These are phyloP conservation scores for Cladosporium halotolerans DNA, from an alignment of 2,329 filamentous ascomycete species.

Conservation along the genomic window DNA sequence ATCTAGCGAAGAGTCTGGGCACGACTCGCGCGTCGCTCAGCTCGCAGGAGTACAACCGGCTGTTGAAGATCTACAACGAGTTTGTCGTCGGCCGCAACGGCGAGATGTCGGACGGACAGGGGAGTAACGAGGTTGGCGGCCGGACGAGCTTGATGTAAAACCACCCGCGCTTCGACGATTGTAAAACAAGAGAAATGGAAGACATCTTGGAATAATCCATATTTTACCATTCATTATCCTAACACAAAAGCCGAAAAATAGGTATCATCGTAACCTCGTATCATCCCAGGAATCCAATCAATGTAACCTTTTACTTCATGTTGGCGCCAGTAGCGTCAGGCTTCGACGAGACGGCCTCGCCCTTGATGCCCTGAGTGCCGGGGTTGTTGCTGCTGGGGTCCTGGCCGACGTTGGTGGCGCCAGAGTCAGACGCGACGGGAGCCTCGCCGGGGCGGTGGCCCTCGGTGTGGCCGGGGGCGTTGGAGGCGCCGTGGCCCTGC, in stretches of 20 bases:
- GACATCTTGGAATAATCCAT: background rate
- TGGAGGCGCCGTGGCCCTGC: constrained; percentile 28
- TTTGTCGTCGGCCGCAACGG: constrained; percentile 90
- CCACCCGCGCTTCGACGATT: background rate
- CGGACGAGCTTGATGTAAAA: constrained; percentile 82
- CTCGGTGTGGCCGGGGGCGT: constrained; percentile 28
- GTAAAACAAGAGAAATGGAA: background rate
- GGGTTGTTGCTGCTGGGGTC: constrained; percentile 26
- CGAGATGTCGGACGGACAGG: constrained; percentile 91
- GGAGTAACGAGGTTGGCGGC: constrained; percentile 84
- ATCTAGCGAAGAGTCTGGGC: constrained; percentile 70
- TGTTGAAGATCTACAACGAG: constrained; percentile 80
- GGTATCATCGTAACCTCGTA: background rate
- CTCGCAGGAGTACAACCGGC: constrained; percentile 63
- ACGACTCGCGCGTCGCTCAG: constrained; percentile 79
- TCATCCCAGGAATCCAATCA: background rate
- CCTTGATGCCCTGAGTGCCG: constrained; percentile 31
- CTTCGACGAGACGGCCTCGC: constrained; percentile 23
- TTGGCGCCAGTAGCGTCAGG: constrained; percentile 19
- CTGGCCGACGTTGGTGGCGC: constrained; percentile 27
- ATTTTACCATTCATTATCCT: background rate
- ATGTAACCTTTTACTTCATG: constrained; percentile 17
- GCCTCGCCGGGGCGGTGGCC: constrained; percentile 24
- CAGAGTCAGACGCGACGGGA: constrained; percentile 31
- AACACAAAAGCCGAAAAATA: background rate